Base-by-base conservation (phyloP, 2,329 filamentous ascomycete genomes). In the Raffaelea ambrosiae region DNA sequence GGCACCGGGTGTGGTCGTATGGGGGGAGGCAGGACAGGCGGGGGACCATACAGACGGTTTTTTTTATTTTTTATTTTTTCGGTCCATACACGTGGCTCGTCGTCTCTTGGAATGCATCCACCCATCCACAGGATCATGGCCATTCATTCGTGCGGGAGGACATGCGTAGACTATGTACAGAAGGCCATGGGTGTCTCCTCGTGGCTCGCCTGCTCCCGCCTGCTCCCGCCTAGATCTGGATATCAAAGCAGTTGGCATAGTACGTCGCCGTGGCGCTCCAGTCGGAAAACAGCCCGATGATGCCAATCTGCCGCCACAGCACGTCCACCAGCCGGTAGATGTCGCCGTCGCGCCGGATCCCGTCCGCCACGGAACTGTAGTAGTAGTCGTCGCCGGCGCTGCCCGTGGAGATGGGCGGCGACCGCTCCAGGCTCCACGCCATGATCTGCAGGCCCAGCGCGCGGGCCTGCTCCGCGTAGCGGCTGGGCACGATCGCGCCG, bases 191-290 rank as follows among this genome's bases (percentile, higher is more conserved):
- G 13, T 29, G 7, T 29, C 7, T 29, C 13, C 26, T 29, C 13
- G 7, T 29, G n/a, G 7, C 26, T 29, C 13, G 26, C 13, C 7
- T 29, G 7, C 13, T 29, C 26, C 26, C 26, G 7, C 13, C 26
- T 29, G 7, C 26, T 29, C 13, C 26, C 26, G 13, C 26, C 26
- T 29, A 7, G 7, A 38, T 38, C 35, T 38, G 7, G 35, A 38
- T 19, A 14, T 38, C 74, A 54, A 86, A 79, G 64, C 83, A 87
- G 57, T 84, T 87, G 53, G 82, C 83, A 62, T 84, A 87, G 54
- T 83, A 86, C 0, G 81, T 84, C 8, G 79, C 74, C 0, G 82
- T 84, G 11, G 79, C 77, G 16, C 76, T 75, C 84, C 83, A 87
- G 60, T 87, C 84, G 4, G 76, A 74, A 56, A 87, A 87, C 52